Evolutionary conservation across 805 yeast genomes (phyloP).

Genomic region (Starmerella lactis-condensi): DNA sequence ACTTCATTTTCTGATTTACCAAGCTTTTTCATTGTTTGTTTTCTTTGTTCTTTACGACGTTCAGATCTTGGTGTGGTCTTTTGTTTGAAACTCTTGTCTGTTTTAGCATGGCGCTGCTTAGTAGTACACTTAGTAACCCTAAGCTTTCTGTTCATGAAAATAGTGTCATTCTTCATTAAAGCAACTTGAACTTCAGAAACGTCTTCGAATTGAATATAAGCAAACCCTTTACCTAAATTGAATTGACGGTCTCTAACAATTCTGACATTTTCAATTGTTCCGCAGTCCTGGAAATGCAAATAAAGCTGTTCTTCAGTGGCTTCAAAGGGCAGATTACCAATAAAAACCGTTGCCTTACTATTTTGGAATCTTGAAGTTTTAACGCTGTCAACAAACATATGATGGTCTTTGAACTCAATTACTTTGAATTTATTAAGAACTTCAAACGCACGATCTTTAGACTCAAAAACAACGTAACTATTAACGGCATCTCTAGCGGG

Average conservation of each 20-base stretch:
- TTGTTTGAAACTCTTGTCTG: conserved; percentile 6
- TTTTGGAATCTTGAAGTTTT: conserved; percentile 79
- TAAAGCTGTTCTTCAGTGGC: conserved; percentile 79
- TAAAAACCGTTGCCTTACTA: conserved; percentile 65
- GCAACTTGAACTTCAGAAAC: conserved; percentile 63
- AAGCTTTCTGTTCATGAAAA: conserved; percentile 38
- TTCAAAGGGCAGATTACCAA: conserved; percentile 87
- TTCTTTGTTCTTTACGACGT: too few species aligned
- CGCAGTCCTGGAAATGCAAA: conserved; percentile 52
- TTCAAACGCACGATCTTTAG: conserved; percentile 30
- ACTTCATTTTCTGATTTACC: too few species aligned
- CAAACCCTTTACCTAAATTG: conserved; percentile 93
- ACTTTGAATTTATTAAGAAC: conserved; percentile 40
- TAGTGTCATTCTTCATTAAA: conserved; percentile 53
- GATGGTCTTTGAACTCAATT: conserved; percentile 46
- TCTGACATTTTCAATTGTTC: conserved; percentile 73
- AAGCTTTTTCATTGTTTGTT: too few species aligned
- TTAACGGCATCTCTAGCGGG: conserved; percentile 63
- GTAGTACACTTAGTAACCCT: conserved; percentile 48
- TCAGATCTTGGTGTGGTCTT: conserved; percentile 10
- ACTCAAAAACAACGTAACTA: conserved; percentile 63
- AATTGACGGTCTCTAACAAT: conserved; percentile 83
- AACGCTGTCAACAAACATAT: conserved; percentile 81
- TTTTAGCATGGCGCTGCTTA: conserved; percentile 2
- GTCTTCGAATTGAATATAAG: conserved; percentile 69